phyloP scores from a whole-genome alignment of 768 basidiomycete species.

The Pleurotus giganteus region DNA sequence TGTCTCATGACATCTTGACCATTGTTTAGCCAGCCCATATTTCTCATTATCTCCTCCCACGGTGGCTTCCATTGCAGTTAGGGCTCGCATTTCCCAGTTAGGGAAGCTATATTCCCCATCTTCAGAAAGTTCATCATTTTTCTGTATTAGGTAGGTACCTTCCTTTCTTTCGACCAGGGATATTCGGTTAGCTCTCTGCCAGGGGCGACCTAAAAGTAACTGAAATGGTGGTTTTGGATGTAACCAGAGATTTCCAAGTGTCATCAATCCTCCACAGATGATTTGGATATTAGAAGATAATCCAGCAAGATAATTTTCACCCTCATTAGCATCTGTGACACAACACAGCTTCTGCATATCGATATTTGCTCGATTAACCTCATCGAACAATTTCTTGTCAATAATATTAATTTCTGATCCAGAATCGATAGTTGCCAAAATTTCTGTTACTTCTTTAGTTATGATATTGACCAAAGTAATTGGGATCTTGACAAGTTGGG shows the following conservation, averaged over 20 bases:
- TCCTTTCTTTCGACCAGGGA: slow-evolving; percentile 23
- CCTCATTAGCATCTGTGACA: slow-evolving; percentile 29
- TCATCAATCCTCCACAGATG: slow-evolving; percentile 18
- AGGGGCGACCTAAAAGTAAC: slow-evolving; percentile 20
- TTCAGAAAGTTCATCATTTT: neutral
- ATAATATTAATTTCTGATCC: slow-evolving; percentile 27
- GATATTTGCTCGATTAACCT: slow-evolving; percentile 8
- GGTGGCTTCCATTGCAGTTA: neutral
- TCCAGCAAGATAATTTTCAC: slow-evolving; percentile 18
- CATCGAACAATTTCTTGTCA: slow-evolving; percentile 9
- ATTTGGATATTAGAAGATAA: slow-evolving; percentile 19
- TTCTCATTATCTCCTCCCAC: neutral
- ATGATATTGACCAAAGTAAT: too few relatives aligned
- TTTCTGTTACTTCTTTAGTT: too few relatives aligned
- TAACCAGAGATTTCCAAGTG: slow-evolving; percentile 20
- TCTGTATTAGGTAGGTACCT: slow-evolving; percentile 25
- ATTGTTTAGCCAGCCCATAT: too few relatives aligned
- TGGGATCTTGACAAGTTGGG: too few relatives aligned
- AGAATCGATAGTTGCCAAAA: slow-evolving; percentile 25
- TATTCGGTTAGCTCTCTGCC: slow-evolving; percentile 22
- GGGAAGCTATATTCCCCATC: neutral
- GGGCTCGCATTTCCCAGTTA: neutral
- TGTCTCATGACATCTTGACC: too few relatives aligned
- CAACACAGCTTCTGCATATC: slow-evolving; percentile 10
- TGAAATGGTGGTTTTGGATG: slow-evolving; percentile 18